Conservation (phyloP, 345 rosid genomes). For the Nephelium lappaceum region DNA sequence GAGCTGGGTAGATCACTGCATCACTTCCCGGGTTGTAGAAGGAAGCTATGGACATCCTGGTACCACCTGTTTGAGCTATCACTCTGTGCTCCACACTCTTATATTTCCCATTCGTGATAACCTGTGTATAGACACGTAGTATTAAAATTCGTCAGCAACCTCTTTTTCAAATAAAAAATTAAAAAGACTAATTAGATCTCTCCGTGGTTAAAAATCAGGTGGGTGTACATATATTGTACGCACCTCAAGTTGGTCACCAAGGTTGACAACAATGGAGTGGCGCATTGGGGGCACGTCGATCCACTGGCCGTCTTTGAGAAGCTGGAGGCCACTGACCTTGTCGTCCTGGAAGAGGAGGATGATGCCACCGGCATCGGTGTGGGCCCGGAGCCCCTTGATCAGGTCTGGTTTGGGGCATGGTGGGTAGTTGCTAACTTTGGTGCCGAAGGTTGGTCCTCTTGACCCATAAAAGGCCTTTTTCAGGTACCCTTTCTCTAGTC, state of each 20-base stretch:
- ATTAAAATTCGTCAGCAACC: background rate
- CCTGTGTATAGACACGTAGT: constrained; percentile 36
- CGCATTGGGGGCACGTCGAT: constrained; percentile 92
- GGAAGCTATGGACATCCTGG: constrained; percentile 88
- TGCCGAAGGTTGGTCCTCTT: constrained; percentile 77
- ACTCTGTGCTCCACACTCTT: constrained; percentile 91
- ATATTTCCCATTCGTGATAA: constrained; percentile 90
- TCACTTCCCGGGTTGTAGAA: constrained; percentile 94
- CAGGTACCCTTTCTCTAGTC: constrained; percentile 76
- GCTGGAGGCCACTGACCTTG: constrained; percentile 91
- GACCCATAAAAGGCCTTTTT: constrained; percentile 70
- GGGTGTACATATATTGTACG: background rate
- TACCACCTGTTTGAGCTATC: constrained; percentile 71
- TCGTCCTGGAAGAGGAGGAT: constrained; percentile 88
- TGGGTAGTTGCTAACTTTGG: constrained; percentile 95
- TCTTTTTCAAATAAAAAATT: too few species aligned
- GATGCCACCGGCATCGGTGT: constrained; percentile 99
- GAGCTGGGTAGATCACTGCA: constrained; percentile 82
- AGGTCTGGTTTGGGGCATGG: constrained; percentile 94
- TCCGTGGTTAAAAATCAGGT: too few species aligned
- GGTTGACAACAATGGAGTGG: constrained; percentile 90
- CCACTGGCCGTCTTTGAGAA: constrained; percentile 88
- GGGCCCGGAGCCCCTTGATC: constrained; percentile 90
- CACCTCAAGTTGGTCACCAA: constrained; percentile 96
- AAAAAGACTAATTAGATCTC: too few species aligned